Evolutionary conservation across 306 rosid genomes (phyloP), one percentile per base, ranked within the genome.

Genomic region (Leucaena leucocephala): DNA sequence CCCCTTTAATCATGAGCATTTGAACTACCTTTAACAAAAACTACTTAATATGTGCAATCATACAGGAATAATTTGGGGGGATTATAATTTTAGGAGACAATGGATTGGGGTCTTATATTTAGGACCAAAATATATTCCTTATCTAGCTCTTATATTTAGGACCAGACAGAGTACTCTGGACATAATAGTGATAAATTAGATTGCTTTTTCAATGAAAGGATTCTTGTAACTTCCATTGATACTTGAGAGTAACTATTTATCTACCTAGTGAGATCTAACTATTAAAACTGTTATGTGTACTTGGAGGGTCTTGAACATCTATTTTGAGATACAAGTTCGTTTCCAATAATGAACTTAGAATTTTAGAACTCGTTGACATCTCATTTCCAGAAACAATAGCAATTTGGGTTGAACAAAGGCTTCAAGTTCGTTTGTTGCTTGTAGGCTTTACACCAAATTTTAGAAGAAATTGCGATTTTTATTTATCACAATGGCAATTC

Each of bases 281-380:
- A 1, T 38, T 78, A 19, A 68, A 69, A 44, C 42, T 6, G 5
- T 27, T 57, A 16, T 43, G 34, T 34, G 16, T 57, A 27, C n/a
- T 3, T 44, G 49, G 71, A 42, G 33, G 45, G 76, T n/a, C 76
- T 68, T 78, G 34, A 44, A 43, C 40, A 54, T 58, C 15, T 27
- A 57, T 57, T 69, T 78, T 34, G 19, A 27, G 3, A 38, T 27
- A 2, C 17, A 16, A 34, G 22, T 68, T 45, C 57, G 2, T 59
- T 22, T 22, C 7, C 38, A 10, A 59, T 21, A 22, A 58, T 27
- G 65, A 57, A 57, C 14, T 19, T 27, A 27, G 27, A 27, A 27
- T 27, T 27, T 27, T 21, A 7, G 38, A 68, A 33, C 48, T 46
- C 40, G 13, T 6, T 22, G 58, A 19, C 27, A 22, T 6, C 21